Evolutionary conservation across 192 early-diverging fungal species (phyloP), one percentile per base, ranked within the genome.

Genomic region (Linnemannia elongata): DNA sequence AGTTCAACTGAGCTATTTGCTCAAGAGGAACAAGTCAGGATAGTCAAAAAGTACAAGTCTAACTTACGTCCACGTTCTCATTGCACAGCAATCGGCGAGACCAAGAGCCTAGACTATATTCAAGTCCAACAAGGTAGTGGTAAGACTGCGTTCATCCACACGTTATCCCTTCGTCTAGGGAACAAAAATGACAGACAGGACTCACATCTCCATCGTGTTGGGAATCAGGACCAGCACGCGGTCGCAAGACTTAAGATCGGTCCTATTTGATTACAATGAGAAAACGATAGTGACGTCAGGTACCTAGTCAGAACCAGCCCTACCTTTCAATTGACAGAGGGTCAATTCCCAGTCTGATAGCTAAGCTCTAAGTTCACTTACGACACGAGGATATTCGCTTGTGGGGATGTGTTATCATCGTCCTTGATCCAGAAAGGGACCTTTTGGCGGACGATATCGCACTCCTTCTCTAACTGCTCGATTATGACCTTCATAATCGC

Each of bases 21-120:
- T 33, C 12, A 24, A 33, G 69, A 71, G 33, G 13, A 33, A 68
- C 27, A 45, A 39, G n/a, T 42, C 7, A 18, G 39, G 36, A 17
- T 9, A 18, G 8, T 63, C 18, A 41, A 77, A 75, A 24, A 6
- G 45, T 13, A 60, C 6, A 0, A 47, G 13, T 45, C 24, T 22
- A 8, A 36, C 39, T 63, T 78, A 81, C 78, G 54, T 73, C 75
- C 36, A 80, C 79, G 35, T 36, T 44, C 45, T 49, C 18, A 69
- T 86, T 86, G 49, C 69, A 66, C 1, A 86, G 8, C 20, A 86
- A 45, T 60, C 84, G 72, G 22, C 84, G 84, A 27, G 84, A 86
- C 84, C 84, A 86, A 1, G 55, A 3, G 5, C 78, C 84, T 1
- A 85, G 75, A 4, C 83, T 85, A 74, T 27, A 44, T 44, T 0